Conservation (phyloP, 2,329 filamentous ascomycete species). For the Rutstroemia sp. region DNA sequence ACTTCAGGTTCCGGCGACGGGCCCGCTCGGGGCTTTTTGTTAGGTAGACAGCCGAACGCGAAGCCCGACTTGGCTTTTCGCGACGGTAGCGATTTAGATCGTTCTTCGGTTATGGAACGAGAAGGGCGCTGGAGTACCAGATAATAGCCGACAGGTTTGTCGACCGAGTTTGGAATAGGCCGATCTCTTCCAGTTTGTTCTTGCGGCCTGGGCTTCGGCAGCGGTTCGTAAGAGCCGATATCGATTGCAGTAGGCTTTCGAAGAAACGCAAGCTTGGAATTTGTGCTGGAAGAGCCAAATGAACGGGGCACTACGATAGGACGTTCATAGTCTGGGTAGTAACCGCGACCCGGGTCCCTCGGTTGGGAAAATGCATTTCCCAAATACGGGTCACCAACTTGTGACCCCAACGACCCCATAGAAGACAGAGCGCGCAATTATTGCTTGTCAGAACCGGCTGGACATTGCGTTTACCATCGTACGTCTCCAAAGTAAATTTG, state of each 20-base stretch:
- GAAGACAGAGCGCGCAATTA: no score
- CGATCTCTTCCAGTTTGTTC: not conserved
- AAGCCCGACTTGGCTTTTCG: not conserved
- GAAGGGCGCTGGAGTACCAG: not conserved
- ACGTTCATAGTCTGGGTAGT: not conserved
- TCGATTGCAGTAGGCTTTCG: not conserved
- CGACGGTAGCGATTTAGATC: not conserved
- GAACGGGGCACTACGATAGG: not conserved
- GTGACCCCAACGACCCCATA: no score
- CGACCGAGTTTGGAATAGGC: no score
- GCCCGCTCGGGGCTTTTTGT: not conserved
- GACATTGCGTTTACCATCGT: no score
- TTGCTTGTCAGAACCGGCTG: no score
- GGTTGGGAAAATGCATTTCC: not conserved
- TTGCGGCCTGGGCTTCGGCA: not conserved
- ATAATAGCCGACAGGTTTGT: not conserved
- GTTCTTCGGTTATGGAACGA: not conserved
- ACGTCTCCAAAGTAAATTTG: no score
- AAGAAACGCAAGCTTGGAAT: not conserved
- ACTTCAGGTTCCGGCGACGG: not conserved
- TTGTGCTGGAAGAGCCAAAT: not conserved
- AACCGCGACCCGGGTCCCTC: not conserved
- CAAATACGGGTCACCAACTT: not conserved
- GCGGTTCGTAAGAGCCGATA: not conserved
- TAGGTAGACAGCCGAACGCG: conserved; percentile 1